Evolutionary conservation across 306 rosid species (phyloP), one percentile per base, ranked within the genome.

Genomic region (Amphicarpaea edgeworthii): DNA sequence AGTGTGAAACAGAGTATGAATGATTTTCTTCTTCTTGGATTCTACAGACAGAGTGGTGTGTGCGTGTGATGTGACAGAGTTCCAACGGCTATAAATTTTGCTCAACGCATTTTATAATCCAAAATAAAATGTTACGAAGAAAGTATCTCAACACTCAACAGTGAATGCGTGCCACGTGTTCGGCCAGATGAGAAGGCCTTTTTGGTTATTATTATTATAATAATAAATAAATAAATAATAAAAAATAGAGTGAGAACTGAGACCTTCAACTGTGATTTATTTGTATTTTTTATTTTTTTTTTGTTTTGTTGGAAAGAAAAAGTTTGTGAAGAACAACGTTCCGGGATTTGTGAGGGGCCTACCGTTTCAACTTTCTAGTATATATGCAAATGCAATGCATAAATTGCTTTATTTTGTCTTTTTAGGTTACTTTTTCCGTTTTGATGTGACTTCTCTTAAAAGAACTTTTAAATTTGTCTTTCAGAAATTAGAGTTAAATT

Each of bases 81-180:
- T 78, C 83, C 51, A 83, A 83, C 86, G 86, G 86, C 86, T 83
- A 83, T 6, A 57, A 72, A 26, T 14, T 1, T 77, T n/a, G 37
- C 8, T 12, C 0, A 34, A 41, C 47, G 50, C 28, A 6, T 72
- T 82, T 57, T 57, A n/a, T 45, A 67, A 42, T 82, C 46, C 19
- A 6, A 28, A n/a, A n/a, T n/a, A n/a, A 80, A 24, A 43, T 32
- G 9, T 6, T 19, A 20, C 16, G 0, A 40, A 32, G 5, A 43
- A 24, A 0, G 5, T 28, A 3, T 21, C 11, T 7, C 0, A 5
- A 78, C 32, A n/a, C 11, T 7, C 0, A 5, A 78, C 55, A 28
- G 12, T 24, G 12, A 67, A 3, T 16, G 10, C 1, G 0, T 49
- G 77, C 72, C 81, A 75, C 40, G 50, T 75, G 80, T 30, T 3